A percentile compares a stretch with the other conserved stretches of the same genome.
phyloP scores from a whole-genome alignment of 192 early-diverging fungal species.

The Coemansia sp. region DNA sequence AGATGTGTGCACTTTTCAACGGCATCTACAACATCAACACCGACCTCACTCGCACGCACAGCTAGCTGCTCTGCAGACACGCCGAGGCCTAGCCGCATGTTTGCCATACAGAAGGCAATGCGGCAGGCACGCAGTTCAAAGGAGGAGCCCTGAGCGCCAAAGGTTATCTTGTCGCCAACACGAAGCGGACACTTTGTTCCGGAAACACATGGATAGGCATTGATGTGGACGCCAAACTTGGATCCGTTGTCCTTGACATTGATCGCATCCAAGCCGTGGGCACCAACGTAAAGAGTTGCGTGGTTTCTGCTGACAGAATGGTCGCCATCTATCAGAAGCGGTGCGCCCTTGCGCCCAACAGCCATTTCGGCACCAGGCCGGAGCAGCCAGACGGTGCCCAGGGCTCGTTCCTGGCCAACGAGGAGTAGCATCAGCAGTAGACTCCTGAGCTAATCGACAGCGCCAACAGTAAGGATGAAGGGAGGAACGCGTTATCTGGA shows the following conservation, averaged over 20 bases:
- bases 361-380: slow-evolving; percentile 12
- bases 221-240: slow-evolving; percentile 48
- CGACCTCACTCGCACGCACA: not conserved
- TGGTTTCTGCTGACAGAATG: slow-evolving; percentile 40
- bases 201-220: slow-evolving; percentile 20
- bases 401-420: slow-evolving; percentile 31
- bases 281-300: slow-evolving; percentile 16
- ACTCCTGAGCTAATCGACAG: not conserved
- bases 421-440: slow-evolving; percentile 23
- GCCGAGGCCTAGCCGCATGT: slow-evolving; percentile 11
- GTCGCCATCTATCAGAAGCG: slow-evolving; percentile 38
- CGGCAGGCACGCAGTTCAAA: slow-evolving; percentile 19
- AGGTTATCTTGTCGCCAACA: slow-evolving; percentile 30
- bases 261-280: slow-evolving; percentile 1
- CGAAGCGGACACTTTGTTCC: not conserved
- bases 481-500: not conserved
- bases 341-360: slow-evolving; percentile 36
- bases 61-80: not conserved
- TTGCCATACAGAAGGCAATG: slow-evolving; percentile 23
- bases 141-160: slow-evolving; percentile 40
- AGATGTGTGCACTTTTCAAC: slow-evolving; percentile 29
- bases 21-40: slow-evolving; percentile 14
- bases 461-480: not conserved
- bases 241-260: slow-evolving; percentile 27
- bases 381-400: slow-evolving; percentile 33